Conservation (phyloP, 805 yeast genomes). For the Ogataea populi-albae region DNA sequence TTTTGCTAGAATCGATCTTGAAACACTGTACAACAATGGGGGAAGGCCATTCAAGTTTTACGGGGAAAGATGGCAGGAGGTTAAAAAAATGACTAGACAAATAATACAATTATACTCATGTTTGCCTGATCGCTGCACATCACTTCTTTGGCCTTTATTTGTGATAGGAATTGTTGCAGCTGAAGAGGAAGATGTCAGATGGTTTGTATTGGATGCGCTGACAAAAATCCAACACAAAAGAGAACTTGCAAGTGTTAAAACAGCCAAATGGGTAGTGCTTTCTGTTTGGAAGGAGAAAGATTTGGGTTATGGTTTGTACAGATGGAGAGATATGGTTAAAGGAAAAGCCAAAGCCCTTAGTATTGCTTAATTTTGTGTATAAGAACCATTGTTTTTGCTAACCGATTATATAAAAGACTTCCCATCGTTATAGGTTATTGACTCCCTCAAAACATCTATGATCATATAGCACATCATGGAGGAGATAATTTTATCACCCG, state of each 20-base stretch:
- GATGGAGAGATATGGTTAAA: conserved; percentile 39
- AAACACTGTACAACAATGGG: conserved; percentile 19
- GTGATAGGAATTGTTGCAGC: conserved; percentile 36
- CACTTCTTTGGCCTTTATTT: conserved; percentile 42
- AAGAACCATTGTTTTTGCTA: no score
- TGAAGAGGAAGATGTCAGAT: conserved; percentile 37
- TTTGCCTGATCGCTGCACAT: conserved; percentile 34
- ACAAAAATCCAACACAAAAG: conserved; percentile 36
- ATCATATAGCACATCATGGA: no score
- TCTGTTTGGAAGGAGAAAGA: conserved; percentile 42
- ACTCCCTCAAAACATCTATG: no score
- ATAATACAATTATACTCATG: conserved; percentile 24
- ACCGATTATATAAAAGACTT: no score
- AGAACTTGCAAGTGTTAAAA: conserved; percentile 37
- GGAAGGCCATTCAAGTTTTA: conserved; percentile 6
- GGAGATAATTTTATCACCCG: no score
- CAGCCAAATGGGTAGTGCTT: conserved; percentile 35
- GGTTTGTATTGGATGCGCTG: conserved; percentile 37
- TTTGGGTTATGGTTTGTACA: conserved; percentile 23
- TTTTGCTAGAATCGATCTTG: conserved; percentile 35
- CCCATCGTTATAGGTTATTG: no score
- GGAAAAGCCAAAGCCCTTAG: conserved; percentile 38
- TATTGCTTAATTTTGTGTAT: no score
- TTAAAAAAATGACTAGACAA: conserved; percentile 18
- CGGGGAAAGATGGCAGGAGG: conserved; percentile 12